These are phyloP conservation scores for Cynanchum wilfordii DNA, from an alignment of 257 asterid genomes.

Conservation along the genomic window DNA sequence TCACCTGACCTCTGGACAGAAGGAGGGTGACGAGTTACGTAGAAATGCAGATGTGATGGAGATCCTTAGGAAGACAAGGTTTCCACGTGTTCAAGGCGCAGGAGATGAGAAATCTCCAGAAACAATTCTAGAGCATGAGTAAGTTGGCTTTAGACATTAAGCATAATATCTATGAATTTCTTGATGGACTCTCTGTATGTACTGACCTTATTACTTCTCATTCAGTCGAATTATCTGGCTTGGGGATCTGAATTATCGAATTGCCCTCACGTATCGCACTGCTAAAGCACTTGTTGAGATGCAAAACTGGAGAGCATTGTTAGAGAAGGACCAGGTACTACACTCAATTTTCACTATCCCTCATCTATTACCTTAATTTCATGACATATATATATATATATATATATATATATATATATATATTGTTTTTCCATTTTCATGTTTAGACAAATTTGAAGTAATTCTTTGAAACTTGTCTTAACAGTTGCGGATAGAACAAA, in stretches of 20 bases:
- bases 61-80: constrained; percentile 83
- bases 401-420: no score
- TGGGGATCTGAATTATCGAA: constrained; percentile 93
- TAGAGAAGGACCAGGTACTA: constrained; percentile 91
- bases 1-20: constrained; percentile 95
- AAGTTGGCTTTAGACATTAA: constrained; percentile 21
- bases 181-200: neutral
- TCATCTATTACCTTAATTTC: constrained; percentile 1
- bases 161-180: neutral
- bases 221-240: constrained; percentile 92
- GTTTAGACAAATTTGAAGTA: neutral
- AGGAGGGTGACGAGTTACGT: constrained; percentile 95
- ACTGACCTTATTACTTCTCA: constrained; percentile 19
- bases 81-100: constrained; percentile 65
- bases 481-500: constrained; percentile 83
- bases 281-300: constrained; percentile 94
- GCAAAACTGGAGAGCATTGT: constrained; percentile 97
- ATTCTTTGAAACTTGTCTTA: constrained; percentile 18
- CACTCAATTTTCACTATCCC: neutral
- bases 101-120: constrained; percentile 88
- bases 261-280: constrained; percentile 86
- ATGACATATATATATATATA: neutral
- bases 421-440: neutral
- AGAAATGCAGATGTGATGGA: constrained; percentile 92
- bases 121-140: constrained; percentile 87